Evolutionary conservation across 1,284 basidiomycete species (phyloP).

Genomic region (Fistulina hepatica): DNA sequence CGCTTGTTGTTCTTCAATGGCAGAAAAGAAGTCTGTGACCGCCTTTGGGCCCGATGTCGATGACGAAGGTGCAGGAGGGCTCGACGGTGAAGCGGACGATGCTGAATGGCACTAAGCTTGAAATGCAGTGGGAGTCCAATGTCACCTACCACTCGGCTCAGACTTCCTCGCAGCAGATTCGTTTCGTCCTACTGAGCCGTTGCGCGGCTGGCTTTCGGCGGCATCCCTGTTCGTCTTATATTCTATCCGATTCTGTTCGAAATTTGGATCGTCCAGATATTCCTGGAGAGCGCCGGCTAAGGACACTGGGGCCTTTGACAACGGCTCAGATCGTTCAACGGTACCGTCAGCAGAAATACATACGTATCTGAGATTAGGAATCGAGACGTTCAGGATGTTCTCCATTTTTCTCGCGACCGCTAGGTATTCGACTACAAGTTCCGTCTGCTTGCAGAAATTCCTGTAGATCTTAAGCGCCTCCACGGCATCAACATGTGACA

Average conservation of each 20-base stretch:
- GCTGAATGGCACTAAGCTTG: no score
- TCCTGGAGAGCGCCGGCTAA: slow-evolving; percentile 90
- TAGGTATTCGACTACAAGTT: slow-evolving; percentile 89
- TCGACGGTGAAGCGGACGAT: slow-evolving; percentile 7
- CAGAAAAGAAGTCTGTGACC: slow-evolving; percentile 82
- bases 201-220: slow-evolving; percentile 37
- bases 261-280: slow-evolving; percentile 92
- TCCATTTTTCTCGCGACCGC: slow-evolving; percentile 89
- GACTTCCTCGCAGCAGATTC: slow-evolving; percentile 1
- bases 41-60: slow-evolving; percentile 16
- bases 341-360: slow-evolving; percentile 20
- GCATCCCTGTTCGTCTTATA: slow-evolving; percentile 82
- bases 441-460: slow-evolving; percentile 91
- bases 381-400: slow-evolving; percentile 84
- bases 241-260: slow-evolving; percentile 88
- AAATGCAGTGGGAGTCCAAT: no score
- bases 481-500: slow-evolving; percentile 87
- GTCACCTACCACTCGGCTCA: slow-evolving; percentile 9
- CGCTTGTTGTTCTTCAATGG: slow-evolving; percentile 78
- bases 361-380: slow-evolving; percentile 91
- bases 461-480: slow-evolving; percentile 86
- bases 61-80: slow-evolving; percentile 4
- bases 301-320: slow-evolving; percentile 76
- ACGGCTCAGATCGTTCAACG: background rate
- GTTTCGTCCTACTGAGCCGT: slow-evolving; percentile 21